Percentiles rank a stretch among this genome's conserved stretches.
phyloP scores from a whole-genome alignment of 805 yeast species.

The Candida ficus region DNA sequence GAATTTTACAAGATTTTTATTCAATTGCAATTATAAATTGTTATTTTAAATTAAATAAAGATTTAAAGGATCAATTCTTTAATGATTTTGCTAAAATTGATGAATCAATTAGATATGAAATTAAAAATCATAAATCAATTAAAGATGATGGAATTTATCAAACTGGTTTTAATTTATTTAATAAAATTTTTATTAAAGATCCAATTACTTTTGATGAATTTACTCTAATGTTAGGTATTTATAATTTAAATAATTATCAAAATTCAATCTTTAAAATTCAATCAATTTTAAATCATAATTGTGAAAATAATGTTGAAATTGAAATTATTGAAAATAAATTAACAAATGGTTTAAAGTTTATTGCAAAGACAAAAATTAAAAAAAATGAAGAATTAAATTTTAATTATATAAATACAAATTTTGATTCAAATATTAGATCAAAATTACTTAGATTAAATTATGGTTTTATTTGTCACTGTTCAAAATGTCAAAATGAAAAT shows the following conservation, averaged over 20 bases:
- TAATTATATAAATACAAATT: constrained; percentile 64
- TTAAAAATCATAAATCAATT: constrained; percentile 3
- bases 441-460: constrained; percentile 64
- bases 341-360: constrained; percentile 49
- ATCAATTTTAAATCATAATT: constrained; percentile 71
- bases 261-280: constrained; percentile 56
- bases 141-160: constrained; percentile 3
- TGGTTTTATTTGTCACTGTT: constrained; percentile 73
- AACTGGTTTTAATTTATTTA: constrained; percentile 46
- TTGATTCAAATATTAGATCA: constrained; percentile 57
- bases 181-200: constrained; percentile 38
- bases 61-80: constrained; percentile 20
- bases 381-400: constrained; percentile 66
- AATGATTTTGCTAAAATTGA: constrained; percentile 63
- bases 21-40: constrained; percentile 58
- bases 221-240: constrained; percentile 60
- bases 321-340: constrained; percentile 34
- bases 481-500: constrained; percentile 56
- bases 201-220: constrained; percentile 46
- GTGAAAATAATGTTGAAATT: constrained; percentile 65
- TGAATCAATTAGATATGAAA: constrained; percentile 58
- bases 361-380: constrained; percentile 51
- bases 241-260: constrained; percentile 68
- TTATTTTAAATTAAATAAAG: constrained; percentile 13
- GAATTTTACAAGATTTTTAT: constrained; percentile 50